Evolutionary conservation across 2,329 filamentous ascomycete species (phyloP).

Genomic region (Cytospora mali): DNA sequence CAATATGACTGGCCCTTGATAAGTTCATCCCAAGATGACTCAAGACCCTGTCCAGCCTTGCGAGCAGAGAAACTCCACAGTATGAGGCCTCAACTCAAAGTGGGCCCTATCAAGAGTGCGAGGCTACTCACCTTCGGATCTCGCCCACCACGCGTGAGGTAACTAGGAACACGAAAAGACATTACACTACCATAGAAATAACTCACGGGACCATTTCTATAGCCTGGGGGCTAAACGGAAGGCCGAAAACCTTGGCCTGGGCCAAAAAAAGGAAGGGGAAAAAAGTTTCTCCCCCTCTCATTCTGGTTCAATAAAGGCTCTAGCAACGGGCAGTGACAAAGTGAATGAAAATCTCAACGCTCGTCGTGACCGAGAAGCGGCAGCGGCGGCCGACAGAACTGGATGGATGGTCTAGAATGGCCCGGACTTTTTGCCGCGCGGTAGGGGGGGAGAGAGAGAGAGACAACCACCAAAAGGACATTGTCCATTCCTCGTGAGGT

Average conservation of each 20-base stretch:
- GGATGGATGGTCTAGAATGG: not conserved
- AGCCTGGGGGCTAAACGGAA: constrained; percentile 3
- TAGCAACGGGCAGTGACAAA: not conserved
- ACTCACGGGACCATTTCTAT: constrained; percentile 9
- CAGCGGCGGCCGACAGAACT: not conserved
- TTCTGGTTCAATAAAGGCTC: not conserved
- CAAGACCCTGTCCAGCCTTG: not conserved
- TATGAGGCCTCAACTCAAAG: not conserved
- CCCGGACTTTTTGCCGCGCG: constrained; percentile 14
- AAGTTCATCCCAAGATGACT: not conserved
- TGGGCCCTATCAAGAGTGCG: not conserved
- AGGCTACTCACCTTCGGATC: not conserved
- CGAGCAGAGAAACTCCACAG: not conserved
- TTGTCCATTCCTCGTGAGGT: constrained; percentile 9
- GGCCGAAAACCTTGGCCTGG: not conserved
- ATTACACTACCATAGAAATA: not conserved
- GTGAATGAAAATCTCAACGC: constrained; percentile 6
- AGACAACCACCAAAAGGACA: too few species aligned
- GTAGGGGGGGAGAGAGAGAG: too few species aligned
- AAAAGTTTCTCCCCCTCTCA: not conserved
- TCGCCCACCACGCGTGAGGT: not conserved
- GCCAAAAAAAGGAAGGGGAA: not conserved
- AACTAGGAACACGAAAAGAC: not conserved
- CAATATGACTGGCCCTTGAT: not conserved
- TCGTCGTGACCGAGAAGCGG: constrained; percentile 15